Evolutionary conservation across 2,329 filamentous ascomycete species (phyloP).

Genomic region (Diplodia seriata): DNA sequence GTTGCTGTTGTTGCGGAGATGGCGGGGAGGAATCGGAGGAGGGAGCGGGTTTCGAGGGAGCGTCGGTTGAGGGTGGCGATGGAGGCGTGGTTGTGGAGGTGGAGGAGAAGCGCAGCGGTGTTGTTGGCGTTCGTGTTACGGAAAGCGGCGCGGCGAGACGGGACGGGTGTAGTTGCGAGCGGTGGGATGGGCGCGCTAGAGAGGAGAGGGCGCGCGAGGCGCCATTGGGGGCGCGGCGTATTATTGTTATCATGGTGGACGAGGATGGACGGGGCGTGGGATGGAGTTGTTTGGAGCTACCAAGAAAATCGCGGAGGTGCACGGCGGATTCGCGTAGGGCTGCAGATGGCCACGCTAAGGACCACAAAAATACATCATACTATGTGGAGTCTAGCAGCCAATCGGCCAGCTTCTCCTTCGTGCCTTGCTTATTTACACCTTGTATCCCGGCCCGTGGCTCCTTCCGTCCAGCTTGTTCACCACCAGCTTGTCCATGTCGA

Average conservation of each 20-base stretch:
- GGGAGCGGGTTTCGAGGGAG: not conserved
- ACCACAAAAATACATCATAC: not conserved
- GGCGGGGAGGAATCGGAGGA: not conserved
- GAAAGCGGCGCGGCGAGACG: not conserved
- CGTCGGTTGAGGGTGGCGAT: not conserved
- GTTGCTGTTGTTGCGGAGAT: not conserved
- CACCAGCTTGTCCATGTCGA: constrained; percentile 40
- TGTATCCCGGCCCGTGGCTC: constrained; percentile 35
- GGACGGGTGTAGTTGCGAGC: not conserved
- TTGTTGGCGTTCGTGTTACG: not conserved
- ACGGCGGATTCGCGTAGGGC: not conserved
- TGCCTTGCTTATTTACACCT: constrained; percentile 23
- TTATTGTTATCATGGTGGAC: not conserved
- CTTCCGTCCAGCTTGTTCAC: constrained; percentile 39
- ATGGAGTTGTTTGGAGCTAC: not conserved
- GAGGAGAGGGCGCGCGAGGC: not conserved
- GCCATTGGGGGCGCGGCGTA: constrained; percentile 13
- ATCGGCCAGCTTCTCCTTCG: not conserved
- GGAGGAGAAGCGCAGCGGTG: constrained; percentile 21
- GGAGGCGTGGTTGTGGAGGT: not conserved
- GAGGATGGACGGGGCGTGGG: not conserved
- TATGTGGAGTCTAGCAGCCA: too few relatives aligned
- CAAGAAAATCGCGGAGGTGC: not conserved
- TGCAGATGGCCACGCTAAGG: not conserved
- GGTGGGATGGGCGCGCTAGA: constrained; percentile 1